Percentiles rank a stretch among this genome's conserved stretches.
phyloP scores from a whole-genome alignment of 129 eudicot species.

The Centaurea solstitialis region DNA sequence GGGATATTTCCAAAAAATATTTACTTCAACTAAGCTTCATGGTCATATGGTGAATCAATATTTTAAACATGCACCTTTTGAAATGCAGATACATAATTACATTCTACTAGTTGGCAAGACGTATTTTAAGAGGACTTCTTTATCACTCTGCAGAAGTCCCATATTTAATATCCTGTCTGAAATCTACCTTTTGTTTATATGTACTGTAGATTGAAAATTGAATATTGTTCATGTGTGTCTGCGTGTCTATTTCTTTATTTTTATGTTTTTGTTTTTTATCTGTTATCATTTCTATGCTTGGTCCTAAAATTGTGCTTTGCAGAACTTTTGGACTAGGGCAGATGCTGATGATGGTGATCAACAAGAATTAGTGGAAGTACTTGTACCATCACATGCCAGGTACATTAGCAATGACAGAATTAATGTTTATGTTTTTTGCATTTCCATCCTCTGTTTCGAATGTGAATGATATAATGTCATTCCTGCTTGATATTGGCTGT shows the following conservation, averaged over 20 bases:
- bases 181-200: background rate
- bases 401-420: background rate
- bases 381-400: constrained; percentile 5
- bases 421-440: background rate
- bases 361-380: background rate
- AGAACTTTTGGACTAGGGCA: background rate
- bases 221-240: background rate
- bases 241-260: background rate
- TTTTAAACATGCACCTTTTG: background rate
- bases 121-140: background rate
- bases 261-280: background rate
- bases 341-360: background rate
- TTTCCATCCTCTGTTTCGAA: background rate
- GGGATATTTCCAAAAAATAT: background rate
- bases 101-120: background rate
- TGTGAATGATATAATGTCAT: background rate
- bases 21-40: background rate
- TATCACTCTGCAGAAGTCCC: background rate
- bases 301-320: background rate
- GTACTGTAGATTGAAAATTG: background rate
- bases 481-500: background rate
- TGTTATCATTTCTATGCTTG: background rate
- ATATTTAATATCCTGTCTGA: background rate
- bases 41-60: background rate
- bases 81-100: background rate